Conservation (phyloP, 441 rosid genomes). For the Macaranga tanarius region DNA sequence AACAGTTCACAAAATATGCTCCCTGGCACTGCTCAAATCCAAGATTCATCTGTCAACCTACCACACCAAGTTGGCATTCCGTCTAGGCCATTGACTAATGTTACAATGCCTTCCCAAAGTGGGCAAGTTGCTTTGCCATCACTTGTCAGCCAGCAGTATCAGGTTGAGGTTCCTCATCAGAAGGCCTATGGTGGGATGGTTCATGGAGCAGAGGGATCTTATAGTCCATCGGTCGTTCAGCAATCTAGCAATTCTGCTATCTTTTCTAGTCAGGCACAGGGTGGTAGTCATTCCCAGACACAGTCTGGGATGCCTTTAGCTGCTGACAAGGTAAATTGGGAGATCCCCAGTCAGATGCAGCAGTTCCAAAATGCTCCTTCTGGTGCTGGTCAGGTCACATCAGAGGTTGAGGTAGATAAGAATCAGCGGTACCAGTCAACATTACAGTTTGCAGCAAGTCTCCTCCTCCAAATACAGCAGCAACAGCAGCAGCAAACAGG, state of each 20-base stretch:
- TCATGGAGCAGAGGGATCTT: constrained; percentile 47
- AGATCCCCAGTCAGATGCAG: constrained; percentile 46
- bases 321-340: constrained; percentile 44
- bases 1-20: constrained; percentile 44
- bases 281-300: constrained; percentile 42
- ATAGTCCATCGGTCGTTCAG: constrained; percentile 43
- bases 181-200: constrained; percentile 45
- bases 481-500: constrained; percentile 53
- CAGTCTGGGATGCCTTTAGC: constrained; percentile 46
- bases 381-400: constrained; percentile 48
- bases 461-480: constrained; percentile 88
- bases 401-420: constrained; percentile 73
- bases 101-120: constrained; percentile 47
- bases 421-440: constrained; percentile 92
- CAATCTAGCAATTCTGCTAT: constrained; percentile 41
- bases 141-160: constrained; percentile 58
- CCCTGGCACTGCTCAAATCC: constrained; percentile 46
- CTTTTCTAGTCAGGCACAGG: constrained; percentile 49
- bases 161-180: constrained; percentile 45
- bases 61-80: constrained; percentile 47
- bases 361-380: constrained; percentile 51
- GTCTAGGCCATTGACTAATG: constrained; percentile 40
- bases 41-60: constrained; percentile 41
- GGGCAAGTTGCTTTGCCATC: constrained; percentile 55
- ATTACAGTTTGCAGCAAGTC: constrained; percentile 85